Evolutionary conservation across 192 early-diverging fungal species (phyloP).

Genomic region (Backusella morwellensis): DNA sequence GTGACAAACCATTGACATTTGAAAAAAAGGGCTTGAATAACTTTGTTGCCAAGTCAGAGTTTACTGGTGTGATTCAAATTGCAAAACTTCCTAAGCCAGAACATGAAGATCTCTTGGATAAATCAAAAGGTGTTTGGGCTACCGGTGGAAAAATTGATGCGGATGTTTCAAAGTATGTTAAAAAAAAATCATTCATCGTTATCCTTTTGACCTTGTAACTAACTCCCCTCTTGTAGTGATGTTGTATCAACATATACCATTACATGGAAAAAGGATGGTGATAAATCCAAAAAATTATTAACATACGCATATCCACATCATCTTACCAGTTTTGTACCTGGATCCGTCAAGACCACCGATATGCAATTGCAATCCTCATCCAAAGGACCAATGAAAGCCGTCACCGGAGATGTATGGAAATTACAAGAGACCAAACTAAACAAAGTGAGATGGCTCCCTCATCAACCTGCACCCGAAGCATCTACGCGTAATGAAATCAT

Average conservation of each 20-base stretch:
- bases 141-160: slow-evolving; percentile 17
- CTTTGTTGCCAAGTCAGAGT: slow-evolving; percentile 12
- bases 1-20: slow-evolving; percentile 13
- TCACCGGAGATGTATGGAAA: slow-evolving; percentile 29
- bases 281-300: slow-evolving; percentile 6
- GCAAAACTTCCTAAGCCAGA: slow-evolving; percentile 23
- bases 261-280: slow-evolving; percentile 23
- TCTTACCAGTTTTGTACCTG: background rate
- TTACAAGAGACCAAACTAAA: slow-evolving; percentile 17
- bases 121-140: slow-evolving; percentile 21
- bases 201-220: background rate
- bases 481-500: slow-evolving; percentile 24
- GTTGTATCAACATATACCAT: slow-evolving; percentile 19
- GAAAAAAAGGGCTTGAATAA: background rate
- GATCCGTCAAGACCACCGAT: slow-evolving; percentile 4
- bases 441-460: slow-evolving; percentile 26
- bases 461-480: slow-evolving; percentile 9
- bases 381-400: slow-evolving; percentile 33
- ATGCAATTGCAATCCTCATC: slow-evolving; percentile 24
- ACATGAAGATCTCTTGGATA: slow-evolving; percentile 22
- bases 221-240: background rate
- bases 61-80: slow-evolving; percentile 29
- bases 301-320: slow-evolving; percentile 38
- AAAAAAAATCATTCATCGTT: background rate
- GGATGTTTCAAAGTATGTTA: slow-evolving; percentile 12